Evolutionary conservation across 768 basidiomycete genomes (phyloP), one percentile per base, ranked within the genome.

Genomic region (Trametes sanguinea): DNA sequence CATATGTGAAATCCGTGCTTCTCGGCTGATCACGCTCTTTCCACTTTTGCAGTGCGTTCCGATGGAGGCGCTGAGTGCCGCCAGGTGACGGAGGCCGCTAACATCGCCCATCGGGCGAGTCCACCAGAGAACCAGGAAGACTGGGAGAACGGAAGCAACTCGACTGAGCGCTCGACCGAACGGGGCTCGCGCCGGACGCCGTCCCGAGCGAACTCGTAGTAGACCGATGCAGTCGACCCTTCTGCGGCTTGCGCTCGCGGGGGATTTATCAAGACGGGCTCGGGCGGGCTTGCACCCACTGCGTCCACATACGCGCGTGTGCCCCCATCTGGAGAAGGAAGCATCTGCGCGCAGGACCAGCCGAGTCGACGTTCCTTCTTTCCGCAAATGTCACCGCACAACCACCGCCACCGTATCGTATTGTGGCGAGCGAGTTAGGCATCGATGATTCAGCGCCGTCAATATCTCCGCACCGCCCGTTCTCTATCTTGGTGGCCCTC

Each of bases 31-130:
- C 39, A 1, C 14, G 7, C 42, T 43, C 44, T 67, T 54, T 44
- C 51, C 40, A 9, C 17, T 13, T 17, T 40, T 71, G 37, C 72
- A 92, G 90, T 93, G 66, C 88, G 90, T 69, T 93, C 91, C 54
- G 91, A 93, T 74, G 89, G 89, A 66, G 91, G 89, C 65, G 86
- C 88, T 61, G 89, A 92, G 39, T 93, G 90, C 73, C 80, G 88
- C 44, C 71, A 74, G 54, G 70, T 71, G 27, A 56, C 67, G 42
- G 70, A 72, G 51, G 68, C 70, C 4, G 70, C 69, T 6, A 64
- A 60, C 40, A 64, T 66, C 55, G 72, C 70, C 51, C 60, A 68
- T 46, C 67, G 70, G 35, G 45, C 61, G n/a, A 73, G 69, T 53
- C 69, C 71, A 6, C 67, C 68, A 29, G 68, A 70, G 30, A 66